Conservation (phyloP, 2,329 filamentous ascomycete species). For the Polychaeton citri region DNA sequence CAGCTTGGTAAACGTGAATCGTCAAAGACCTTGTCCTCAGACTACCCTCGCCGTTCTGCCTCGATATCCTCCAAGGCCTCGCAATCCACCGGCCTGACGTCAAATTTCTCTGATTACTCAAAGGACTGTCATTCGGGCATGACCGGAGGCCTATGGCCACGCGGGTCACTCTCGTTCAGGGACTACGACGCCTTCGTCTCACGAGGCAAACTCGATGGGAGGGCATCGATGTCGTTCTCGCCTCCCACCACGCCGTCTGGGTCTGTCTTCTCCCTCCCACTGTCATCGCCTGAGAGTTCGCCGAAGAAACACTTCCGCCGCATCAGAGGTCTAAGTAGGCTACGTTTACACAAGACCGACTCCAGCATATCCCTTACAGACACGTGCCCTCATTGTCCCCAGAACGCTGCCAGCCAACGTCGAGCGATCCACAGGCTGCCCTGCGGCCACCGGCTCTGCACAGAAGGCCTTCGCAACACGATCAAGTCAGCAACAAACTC, state of each 20-base stretch:
- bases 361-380: conserved; percentile 13
- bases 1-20: neutral
- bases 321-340: conserved; percentile 19
- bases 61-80: conserved; percentile 20
- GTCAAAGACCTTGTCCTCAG: conserved; percentile 6
- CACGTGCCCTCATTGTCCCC: conserved; percentile 20
- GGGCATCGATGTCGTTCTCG: conserved; percentile 17
- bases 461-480: conserved; percentile 18
- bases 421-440: conserved; percentile 19
- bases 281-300: conserved; percentile 15
- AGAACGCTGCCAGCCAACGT: conserved; percentile 11
- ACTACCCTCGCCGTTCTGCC: conserved; percentile 14
- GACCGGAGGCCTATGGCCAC: conserved; percentile 6
- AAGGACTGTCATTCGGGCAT: conserved; percentile 10
- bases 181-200: conserved; percentile 22
- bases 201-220: conserved; percentile 11
- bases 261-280: conserved; percentile 19
- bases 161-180: conserved; percentile 17
- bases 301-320: conserved; percentile 20
- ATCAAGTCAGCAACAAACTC: conserved; percentile 21
- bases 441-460: conserved; percentile 22
- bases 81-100: conserved; percentile 20
- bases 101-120: conserved; percentile 19
- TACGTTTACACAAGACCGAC: conserved; percentile 14
- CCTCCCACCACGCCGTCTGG: conserved; percentile 14